Conservation (phyloP, 495 filamentous ascomycete genomes). For the Hypoxylon lienhwacheense region DNA sequence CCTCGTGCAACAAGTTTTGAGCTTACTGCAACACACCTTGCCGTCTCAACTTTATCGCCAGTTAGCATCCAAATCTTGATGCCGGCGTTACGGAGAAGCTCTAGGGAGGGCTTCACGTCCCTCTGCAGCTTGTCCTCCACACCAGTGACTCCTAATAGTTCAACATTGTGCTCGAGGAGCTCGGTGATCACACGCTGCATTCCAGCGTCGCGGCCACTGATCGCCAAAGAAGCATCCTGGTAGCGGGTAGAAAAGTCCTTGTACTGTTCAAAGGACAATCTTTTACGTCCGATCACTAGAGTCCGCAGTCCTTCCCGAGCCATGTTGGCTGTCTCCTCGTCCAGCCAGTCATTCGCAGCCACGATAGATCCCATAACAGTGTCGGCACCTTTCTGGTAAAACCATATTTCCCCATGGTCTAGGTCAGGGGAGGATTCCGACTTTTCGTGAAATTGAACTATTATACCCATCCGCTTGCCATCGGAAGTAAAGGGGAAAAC, state of each 20-base stretch:
- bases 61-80: conserved; percentile 99
- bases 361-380: conserved; percentile 97
- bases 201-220: conserved; percentile 74
- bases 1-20: conserved; percentile 92
- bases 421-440: conserved; percentile 46
- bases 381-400: conserved; percentile 98
- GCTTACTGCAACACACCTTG: conserved; percentile 91
- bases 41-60: conserved; percentile 98
- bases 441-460: conserved; percentile 75
- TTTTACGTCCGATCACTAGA: conserved; percentile 87
- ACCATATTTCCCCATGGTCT: conserved; percentile 80
- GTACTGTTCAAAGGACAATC: conserved; percentile 73
- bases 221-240: conserved; percentile 74
- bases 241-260: conserved; percentile 74
- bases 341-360: conserved; percentile 94
- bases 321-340: conserved; percentile 99
- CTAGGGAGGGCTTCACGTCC: conserved; percentile 92
- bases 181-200: conserved; percentile 79
- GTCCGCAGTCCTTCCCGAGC: conserved; percentile 94
- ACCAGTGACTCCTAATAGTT: conserved; percentile 92
- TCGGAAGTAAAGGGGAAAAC: conserved; percentile 98
- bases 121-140: conserved; percentile 96
- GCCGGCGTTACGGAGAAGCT: conserved; percentile 95
- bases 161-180: conserved; percentile 84
- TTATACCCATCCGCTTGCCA: conserved; percentile 97